A percentile compares a stretch with the other conserved stretches of the same genome.
Evolutionary conservation across 345 rosid species (phyloP).

Genomic region (Corymbia maculata): DNA sequence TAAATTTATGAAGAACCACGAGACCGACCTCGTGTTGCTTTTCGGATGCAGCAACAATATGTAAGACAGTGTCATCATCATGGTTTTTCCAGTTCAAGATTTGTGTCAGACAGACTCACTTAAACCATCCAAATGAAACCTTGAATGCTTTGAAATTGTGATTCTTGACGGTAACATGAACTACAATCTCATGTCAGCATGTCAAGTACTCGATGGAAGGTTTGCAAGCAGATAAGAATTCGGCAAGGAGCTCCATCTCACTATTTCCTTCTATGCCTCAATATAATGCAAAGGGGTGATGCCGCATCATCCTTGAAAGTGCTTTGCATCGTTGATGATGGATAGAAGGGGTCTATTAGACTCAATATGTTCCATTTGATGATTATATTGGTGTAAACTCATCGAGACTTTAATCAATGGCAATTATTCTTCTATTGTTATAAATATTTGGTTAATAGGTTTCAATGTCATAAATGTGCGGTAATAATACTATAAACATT

Average conservation of each 20-base stretch:
- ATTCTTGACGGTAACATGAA: slow-evolving; percentile 10
- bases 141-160: neutral
- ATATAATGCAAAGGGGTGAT: neutral
- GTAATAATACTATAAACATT: no score
- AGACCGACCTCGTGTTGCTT: neutral
- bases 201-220: neutral
- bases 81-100: neutral
- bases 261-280: accelerated
- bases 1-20: neutral
- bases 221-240: neutral
- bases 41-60: accelerated
- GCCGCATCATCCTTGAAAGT: neutral
- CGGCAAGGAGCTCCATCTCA: neutral
- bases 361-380: no score
- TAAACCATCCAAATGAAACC: neutral
- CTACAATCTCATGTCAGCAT: accelerated
- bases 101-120: accelerated
- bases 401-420: no score
- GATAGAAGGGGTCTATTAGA: no score
- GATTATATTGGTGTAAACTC: no score
- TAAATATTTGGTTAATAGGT: no score
- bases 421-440: no score
- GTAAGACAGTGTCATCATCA: neutral
- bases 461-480: no score
- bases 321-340: no score